These are phyloP conservation scores for Cryphonectria nitschkei DNA, from an alignment of 2,329 filamentous ascomycete species.

Conservation along the genomic window DNA sequence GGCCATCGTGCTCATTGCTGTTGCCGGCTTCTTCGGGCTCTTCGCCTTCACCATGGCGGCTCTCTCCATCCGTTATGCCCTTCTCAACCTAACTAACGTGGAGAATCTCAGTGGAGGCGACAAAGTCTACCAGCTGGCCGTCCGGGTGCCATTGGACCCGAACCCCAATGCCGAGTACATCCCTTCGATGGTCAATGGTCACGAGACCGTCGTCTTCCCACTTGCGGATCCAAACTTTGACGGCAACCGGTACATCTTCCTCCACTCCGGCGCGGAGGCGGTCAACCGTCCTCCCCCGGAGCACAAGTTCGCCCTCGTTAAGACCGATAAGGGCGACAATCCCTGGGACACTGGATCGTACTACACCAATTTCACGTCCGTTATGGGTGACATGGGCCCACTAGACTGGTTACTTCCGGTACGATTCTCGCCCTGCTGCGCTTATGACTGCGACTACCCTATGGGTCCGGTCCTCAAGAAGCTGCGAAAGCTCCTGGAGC, in stretches of 20 bases:
- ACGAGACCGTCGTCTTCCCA: slow-evolving; percentile 62
- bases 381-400: slow-evolving; percentile 71
- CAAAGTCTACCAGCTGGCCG: slow-evolving; percentile 73
- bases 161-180: slow-evolving; percentile 3
- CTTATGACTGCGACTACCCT: slow-evolving; percentile 24
- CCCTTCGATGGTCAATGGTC: slow-evolving; percentile 35
- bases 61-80: slow-evolving; percentile 71
- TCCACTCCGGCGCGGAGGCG: slow-evolving; percentile 16
- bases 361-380: slow-evolving; percentile 71
- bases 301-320: slow-evolving; percentile 72
- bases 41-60: slow-evolving; percentile 79
- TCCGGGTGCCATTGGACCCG: slow-evolving; percentile 62
- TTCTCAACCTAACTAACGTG: slow-evolving; percentile 81
- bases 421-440: slow-evolving; percentile 68
- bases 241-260: slow-evolving; percentile 30
- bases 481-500: slow-evolving; percentile 19
- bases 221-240: slow-evolving; percentile 41
- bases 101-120: slow-evolving; percentile 69
- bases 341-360: slow-evolving; percentile 78
- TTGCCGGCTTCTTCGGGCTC: slow-evolving; percentile 75
- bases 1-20: slow-evolving; percentile 67
- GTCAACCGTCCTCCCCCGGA: slow-evolving; percentile 26
- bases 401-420: slow-evolving; percentile 84
- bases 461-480: slow-evolving; percentile 22
- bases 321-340: slow-evolving; percentile 75